A percentile compares a stretch with the other conserved stretches of the same genome.
Evolutionary conservation across 306 rosid genomes (phyloP).

Genomic region (Rosa persica): DNA sequence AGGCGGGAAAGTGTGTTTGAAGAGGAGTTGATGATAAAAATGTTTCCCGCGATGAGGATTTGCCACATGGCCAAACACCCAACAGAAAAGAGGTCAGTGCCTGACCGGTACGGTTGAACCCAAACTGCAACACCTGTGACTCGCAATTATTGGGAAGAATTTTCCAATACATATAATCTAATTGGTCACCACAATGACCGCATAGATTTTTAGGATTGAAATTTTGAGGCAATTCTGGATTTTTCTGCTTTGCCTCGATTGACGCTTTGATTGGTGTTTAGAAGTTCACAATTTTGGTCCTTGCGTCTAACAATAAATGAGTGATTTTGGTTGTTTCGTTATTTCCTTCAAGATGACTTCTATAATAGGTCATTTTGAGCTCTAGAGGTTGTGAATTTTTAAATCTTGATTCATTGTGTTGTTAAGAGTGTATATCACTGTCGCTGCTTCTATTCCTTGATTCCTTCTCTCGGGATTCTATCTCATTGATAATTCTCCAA

Average conservation of each 20-base stretch:
- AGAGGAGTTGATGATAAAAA: background rate
- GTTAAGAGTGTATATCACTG: background rate
- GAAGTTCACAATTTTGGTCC: too few species aligned
- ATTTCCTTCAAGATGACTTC: background rate
- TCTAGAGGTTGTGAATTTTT: background rate
- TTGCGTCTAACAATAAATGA: too few species aligned
- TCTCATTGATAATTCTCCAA: background rate
- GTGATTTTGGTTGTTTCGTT: too few species aligned
- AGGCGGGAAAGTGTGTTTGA: constrained; percentile 35
- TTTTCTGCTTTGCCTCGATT: too few species aligned
- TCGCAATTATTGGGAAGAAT: background rate
- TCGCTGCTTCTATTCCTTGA: background rate
- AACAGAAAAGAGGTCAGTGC: background rate
- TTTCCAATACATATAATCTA: too few species aligned
- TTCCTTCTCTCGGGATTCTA: background rate
- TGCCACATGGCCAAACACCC: constrained; percentile 5
- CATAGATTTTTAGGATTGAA: background rate
- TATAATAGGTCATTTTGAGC: background rate
- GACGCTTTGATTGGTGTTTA: too few species aligned
- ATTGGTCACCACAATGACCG: background rate
- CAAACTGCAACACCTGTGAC: background rate
- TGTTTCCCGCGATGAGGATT: constrained; percentile 15
- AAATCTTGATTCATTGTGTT: background rate
- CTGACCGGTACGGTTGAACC: background rate
- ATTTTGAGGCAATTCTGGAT: background rate